These are phyloP conservation scores for Actinidia arguta DNA, from an alignment of 179 eudicot genomes.

Conservation along the genomic window DNA sequence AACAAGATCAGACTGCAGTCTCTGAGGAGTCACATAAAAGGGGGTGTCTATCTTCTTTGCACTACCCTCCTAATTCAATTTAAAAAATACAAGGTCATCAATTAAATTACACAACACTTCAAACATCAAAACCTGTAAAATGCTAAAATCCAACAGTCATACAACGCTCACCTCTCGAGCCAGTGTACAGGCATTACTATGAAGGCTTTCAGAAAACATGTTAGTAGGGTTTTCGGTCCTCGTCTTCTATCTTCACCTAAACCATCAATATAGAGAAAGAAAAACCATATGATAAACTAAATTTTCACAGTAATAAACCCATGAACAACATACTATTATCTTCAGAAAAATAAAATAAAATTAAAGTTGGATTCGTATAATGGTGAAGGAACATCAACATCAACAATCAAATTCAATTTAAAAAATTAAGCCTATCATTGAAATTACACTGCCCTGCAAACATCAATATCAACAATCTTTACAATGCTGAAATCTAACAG, in stretches of 20 bases:
- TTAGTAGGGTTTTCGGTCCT: slow-evolving; percentile 3
- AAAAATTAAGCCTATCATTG: not conserved
- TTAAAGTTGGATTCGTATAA: not conserved
- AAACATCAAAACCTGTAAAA: not conserved
- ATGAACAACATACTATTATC: not conserved
- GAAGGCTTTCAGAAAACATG: slow-evolving; percentile 10
- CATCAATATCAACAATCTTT: not conserved
- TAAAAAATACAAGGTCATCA: not conserved
- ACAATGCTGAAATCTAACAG: not conserved
- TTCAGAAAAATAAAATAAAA: not conserved
- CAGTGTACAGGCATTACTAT: not conserved
- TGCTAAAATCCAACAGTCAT: not conserved
- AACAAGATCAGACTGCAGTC: slow-evolving; percentile 44
- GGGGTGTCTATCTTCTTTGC: slow-evolving; percentile 30
- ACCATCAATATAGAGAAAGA: not conserved
- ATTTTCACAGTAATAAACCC: not conserved
- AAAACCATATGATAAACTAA: not conserved
- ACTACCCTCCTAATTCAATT: slow-evolving; percentile 10
- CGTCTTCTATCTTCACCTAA: slow-evolving; percentile 12
- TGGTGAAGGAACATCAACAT: no score
- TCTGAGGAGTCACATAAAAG: slow-evolving; percentile 28
- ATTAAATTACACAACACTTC: not conserved
- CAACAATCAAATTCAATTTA: not conserved
- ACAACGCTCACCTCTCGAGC: slow-evolving; percentile 13
- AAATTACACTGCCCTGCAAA: not conserved